Evolutionary conservation across 345 rosid genomes (phyloP), one percentile per base, ranked within the genome.

Genomic region (Iberis pinnata): DNA sequence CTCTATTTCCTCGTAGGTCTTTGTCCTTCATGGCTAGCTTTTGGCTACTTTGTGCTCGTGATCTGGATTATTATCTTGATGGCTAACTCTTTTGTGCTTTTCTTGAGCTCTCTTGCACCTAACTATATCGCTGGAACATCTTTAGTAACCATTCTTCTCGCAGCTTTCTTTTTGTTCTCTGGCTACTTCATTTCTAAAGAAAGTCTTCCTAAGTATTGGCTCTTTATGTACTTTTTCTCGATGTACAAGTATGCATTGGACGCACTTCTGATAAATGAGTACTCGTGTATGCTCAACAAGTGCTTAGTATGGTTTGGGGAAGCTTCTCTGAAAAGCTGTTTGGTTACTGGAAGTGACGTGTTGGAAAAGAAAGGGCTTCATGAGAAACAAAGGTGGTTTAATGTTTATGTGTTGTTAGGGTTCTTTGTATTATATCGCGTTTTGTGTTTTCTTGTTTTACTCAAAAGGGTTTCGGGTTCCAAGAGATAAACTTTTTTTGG

Each of bases 231-330:
- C 59, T 87, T 76, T 70, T 64, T 87, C 49, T 90, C 98, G 5
- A 87, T 90, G 98, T 87, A 90, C 49, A 90, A 81, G 48, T 90
- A 90, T 38, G 93, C 92, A 1, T 81, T 90, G 8, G 98, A 90
- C 12, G 88, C 96, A 1, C 76, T 90, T 5, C 78, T 87, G 18
- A 78, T 87, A 64, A 90, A 90, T 26, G 98, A 90, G 77, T 87
- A 90, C 63, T 78, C 93, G 10, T 90, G 98, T 67, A 80, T 80
- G 9, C 61, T 12, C 70, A 60, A 74, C 2, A 76, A 55, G 75
- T 89, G 97, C 43, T 46, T 86, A 20, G 18, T 83, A n/a, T 81
- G 95, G 93, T 78, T 77, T 48, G 68, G 67, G 24, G 86, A 75
- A 29, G 33, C 9, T 29, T 6, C 2, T 29, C 81, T 68, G 70